These are phyloP conservation scores for Dioscorea dumetorum DNA, from an alignment of 106 monocot species.

Conservation along the genomic window DNA sequence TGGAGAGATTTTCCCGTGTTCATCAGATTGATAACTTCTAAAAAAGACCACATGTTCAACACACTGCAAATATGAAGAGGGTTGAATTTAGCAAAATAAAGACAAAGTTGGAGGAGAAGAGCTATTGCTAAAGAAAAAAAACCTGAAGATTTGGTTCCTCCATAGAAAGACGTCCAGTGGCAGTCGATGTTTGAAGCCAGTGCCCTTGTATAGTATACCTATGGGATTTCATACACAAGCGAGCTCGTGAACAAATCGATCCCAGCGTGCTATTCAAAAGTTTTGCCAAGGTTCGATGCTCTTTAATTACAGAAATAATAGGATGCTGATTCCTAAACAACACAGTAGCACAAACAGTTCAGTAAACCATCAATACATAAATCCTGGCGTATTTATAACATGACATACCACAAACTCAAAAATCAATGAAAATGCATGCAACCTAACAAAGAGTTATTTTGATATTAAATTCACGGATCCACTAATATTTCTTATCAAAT, in stretches of 20 bases:
- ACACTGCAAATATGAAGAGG: conserved; percentile 41
- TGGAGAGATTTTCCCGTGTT: conserved; percentile 22
- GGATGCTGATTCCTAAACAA: conserved; percentile 70
- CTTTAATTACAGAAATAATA: conserved; percentile 81
- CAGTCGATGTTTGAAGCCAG: conserved; percentile 98
- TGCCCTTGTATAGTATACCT: conserved; percentile 77
- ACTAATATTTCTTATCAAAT: too few species aligned
- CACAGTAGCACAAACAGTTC: too few species aligned
- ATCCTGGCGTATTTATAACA: too few species aligned
- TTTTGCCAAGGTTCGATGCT: conserved; percentile 87
- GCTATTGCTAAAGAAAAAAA: not conserved
- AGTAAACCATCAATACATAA: too few species aligned
- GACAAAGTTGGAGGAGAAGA: not conserved
- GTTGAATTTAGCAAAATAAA: not conserved
- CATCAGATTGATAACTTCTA: conserved; percentile 21
- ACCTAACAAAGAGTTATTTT: too few species aligned
- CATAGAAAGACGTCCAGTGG: conserved; percentile 91
- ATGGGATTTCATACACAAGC: conserved; percentile 64
- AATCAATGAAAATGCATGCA: too few species aligned
- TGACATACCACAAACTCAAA: too few species aligned
- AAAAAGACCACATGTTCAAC: conserved; percentile 77
- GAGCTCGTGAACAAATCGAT: conserved; percentile 79
- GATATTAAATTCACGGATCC: too few species aligned
- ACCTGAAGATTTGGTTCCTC: conserved; percentile 99
- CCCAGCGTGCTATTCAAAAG: conserved; percentile 87